Conservation (phyloP, 495 filamentous ascomycete genomes). For the Penicillium daleae region DNA sequence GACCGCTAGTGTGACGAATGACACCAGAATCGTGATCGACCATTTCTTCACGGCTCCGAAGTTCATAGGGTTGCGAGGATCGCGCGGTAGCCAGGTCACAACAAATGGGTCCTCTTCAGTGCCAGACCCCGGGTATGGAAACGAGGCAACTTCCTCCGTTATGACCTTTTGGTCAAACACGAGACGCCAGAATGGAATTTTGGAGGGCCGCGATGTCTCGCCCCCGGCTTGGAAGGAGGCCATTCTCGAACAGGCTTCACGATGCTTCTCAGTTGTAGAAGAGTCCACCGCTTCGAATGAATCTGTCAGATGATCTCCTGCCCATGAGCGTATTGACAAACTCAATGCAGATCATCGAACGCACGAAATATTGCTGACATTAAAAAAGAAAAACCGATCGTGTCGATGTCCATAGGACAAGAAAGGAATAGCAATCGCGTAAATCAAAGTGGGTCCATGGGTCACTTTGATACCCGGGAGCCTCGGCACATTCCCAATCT, state of each 20-base stretch:
- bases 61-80: slow-evolving; percentile 67
- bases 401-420: slow-evolving; percentile 5
- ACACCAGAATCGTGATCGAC: slow-evolving; percentile 62
- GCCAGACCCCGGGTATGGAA: slow-evolving; percentile 63
- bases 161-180: slow-evolving; percentile 54
- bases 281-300: not conserved
- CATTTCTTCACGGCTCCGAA: slow-evolving; percentile 63
- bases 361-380: not conserved
- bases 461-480: slow-evolving; percentile 24
- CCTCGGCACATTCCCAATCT: slow-evolving; percentile 20
- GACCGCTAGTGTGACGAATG: slow-evolving; percentile 68
- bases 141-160: slow-evolving; percentile 54
- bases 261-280: not conserved
- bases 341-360: slow-evolving; percentile 8
- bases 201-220: slow-evolving; percentile 31
- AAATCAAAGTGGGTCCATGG: slow-evolving; percentile 10
- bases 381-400: slow-evolving; percentile 2
- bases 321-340: not conserved
- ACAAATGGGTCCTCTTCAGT: slow-evolving; percentile 69
- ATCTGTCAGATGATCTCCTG: not conserved
- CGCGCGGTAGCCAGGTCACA: slow-evolving; percentile 67
- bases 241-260: slow-evolving; percentile 10
- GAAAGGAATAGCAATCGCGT: slow-evolving; percentile 6
- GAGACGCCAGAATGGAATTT: slow-evolving; percentile 42
- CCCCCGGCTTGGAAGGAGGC: slow-evolving; percentile 13